These are phyloP conservation scores for Rhodosporidiobolus odoratus DNA, from an alignment of 768 basidiomycete genomes.

Conservation along the genomic window DNA sequence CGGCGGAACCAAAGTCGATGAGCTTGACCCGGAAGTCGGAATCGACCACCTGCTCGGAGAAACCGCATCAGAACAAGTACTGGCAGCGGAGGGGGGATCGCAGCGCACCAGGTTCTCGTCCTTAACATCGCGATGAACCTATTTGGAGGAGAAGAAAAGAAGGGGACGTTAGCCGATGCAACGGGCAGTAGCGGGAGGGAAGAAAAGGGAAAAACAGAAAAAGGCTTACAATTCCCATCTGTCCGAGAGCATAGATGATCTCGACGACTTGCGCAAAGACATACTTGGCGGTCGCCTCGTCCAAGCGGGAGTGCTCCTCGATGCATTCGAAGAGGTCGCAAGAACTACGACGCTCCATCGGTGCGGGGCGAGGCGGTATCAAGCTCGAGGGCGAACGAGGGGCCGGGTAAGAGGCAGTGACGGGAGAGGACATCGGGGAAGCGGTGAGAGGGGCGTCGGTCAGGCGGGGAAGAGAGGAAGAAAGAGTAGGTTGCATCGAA, in stretches of 20 bases:
- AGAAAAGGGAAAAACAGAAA: neutral
- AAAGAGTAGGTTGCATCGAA: conserved; percentile 1
- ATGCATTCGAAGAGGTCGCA: conserved; percentile 95
- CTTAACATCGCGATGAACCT: conserved; percentile 49
- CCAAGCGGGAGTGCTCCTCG: conserved; percentile 75
- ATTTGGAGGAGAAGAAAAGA: neutral
- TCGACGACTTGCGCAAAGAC: conserved; percentile 85
- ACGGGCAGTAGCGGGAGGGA: no score
- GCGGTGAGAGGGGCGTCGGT: neutral
- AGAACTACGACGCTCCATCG: conserved; percentile 64
- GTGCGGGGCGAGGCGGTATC: conserved; percentile 40
- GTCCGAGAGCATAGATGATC: conserved; percentile 66
- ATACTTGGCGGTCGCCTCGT: conserved; percentile 70
- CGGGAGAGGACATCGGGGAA: conserved; percentile 30
- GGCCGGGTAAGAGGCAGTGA: conserved; percentile 16
- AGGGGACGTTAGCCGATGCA: no score
- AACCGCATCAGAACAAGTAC: neutral
- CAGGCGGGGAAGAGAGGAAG: conserved; percentile 3
- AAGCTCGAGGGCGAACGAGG: conserved; percentile 19
- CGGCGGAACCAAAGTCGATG: conserved; percentile 91
- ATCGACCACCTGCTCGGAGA: conserved; percentile 13
- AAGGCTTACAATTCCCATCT: conserved; percentile 42
- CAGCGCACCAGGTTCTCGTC: conserved; percentile 49
- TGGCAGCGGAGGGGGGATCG: conserved; percentile 42
- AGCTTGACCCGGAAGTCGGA: conserved; percentile 65